These are phyloP conservation scores for Pontederia crassipes DNA, from an alignment of 176 grass and related monocot genomes.

Conservation along the genomic window DNA sequence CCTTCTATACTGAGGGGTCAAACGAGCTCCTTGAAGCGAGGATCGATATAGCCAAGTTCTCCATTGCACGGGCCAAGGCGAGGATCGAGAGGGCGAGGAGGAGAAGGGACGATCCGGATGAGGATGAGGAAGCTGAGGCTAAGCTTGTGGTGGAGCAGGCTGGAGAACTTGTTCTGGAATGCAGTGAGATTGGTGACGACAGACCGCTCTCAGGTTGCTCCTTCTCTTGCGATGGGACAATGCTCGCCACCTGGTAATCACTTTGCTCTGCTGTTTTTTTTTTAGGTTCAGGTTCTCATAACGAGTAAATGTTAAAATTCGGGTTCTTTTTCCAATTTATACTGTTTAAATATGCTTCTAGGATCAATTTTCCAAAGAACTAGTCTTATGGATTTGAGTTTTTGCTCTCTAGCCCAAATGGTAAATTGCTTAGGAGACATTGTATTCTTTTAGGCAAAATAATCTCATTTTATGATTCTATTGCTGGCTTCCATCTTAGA, in stretches of 20 bases:
- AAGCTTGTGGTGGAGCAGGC: conserved; percentile 57
- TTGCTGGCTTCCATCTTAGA: no score
- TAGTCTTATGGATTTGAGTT: no score
- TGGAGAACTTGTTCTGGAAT: conserved; percentile 57
- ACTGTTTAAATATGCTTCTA: no score
- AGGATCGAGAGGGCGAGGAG: conserved; percentile 70
- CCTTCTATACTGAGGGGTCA: conserved; percentile 81
- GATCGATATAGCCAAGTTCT: conserved; percentile 49
- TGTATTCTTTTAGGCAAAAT: no score
- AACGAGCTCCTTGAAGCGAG: conserved; percentile 55
- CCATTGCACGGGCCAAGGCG: conserved; percentile 46
- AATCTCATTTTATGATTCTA: no score
- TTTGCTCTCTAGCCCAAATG: no score
- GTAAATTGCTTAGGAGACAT: no score
- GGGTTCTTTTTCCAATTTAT: background rate
- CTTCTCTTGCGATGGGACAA: conserved; percentile 53
- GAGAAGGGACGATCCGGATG: conserved; percentile 59
- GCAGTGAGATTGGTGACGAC: conserved; percentile 86
- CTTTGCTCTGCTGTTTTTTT: background rate
- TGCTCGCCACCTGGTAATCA: conserved; percentile 69
- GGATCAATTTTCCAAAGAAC: no score
- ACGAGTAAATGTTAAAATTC: background rate
- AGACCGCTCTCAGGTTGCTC: conserved; percentile 77
- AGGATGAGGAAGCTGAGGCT: conserved; percentile 74
- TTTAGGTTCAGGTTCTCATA: background rate